Base-by-base conservation (phyloP, 1,284 basidiomycete species). In the Leucoagaricus sp. region DNA sequence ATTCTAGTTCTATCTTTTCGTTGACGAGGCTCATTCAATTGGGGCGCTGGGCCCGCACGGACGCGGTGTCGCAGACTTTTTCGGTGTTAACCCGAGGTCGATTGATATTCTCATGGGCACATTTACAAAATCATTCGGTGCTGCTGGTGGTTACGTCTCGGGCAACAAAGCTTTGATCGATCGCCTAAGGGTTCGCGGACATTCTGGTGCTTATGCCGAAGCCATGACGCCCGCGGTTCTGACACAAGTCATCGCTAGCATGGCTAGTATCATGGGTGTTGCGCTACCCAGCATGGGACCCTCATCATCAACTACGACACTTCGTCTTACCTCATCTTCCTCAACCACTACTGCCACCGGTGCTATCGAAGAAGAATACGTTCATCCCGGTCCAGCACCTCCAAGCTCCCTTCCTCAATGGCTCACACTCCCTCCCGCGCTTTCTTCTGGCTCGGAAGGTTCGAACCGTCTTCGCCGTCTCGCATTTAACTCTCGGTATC, bases 51-150 rank as follows among this genome's bases (percentile, higher is more conserved):
- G 96, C 33, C 93, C 95, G 7, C 84, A 91, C 64, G 96, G 96
- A 8, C 92, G 96, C 45, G 96, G 96, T 62, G 93, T 99, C 4
- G 88, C 89, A 59, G 96, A 99, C 72, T 99, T 98, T 78, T 99
- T 96, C 72, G 87, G 86, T 56, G 77, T 98, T 60, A 79, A 93
- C 65, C 94, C 96, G 2, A 80, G 80, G 9, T 80, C 82, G 33
- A 82, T 98, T 59, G 96, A 99, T 70, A 84, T 99, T 61, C 84
- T 98, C 61, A 99, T 99, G 96, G 96, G 96, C 56, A 99, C 96
- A 0, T 97, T 99, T 71, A 99, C 96, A 36, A 99, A 99, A 74
- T 98, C 96, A 0, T 99, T 99, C 68, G 97, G 96, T 58, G 96
- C 96, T 1, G 91, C 96, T 0, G 96, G 96, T 54, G 96, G 96